Conservation (phyloP, 140 eudicot genomes). For the Senecio squalidus region DNA sequence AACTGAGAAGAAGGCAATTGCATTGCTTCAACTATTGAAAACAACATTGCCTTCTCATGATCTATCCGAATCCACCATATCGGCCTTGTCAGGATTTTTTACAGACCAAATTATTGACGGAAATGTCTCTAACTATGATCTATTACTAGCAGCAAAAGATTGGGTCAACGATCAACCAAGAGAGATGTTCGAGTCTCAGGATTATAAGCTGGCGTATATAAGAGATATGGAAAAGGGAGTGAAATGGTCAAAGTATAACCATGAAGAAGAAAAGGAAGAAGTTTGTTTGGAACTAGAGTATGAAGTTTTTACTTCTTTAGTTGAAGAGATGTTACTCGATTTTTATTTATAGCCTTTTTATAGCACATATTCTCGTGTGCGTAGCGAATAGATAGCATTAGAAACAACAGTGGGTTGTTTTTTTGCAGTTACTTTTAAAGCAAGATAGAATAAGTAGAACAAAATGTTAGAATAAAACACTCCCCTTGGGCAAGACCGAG, state of each 20-base stretch:
- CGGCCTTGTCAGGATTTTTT: slow-evolving; percentile 50
- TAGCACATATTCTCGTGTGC: background rate
- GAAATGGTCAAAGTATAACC: slow-evolving; percentile 38
- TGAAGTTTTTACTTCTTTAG: slow-evolving; percentile 42
- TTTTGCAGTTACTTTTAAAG: background rate
- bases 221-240: slow-evolving; percentile 56
- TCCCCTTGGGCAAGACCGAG: background rate
- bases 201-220: slow-evolving; percentile 38
- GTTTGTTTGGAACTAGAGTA: slow-evolving; percentile 45
- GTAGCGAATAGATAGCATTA: background rate
- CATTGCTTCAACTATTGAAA: slow-evolving; percentile 47
- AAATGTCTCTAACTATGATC: slow-evolving; percentile 9
- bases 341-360: slow-evolving; percentile 11
- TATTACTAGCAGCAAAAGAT: slow-evolving; percentile 42
- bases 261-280: slow-evolving; percentile 31
- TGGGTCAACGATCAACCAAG: slow-evolving; percentile 51
- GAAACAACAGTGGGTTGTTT: background rate
- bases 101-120: slow-evolving; percentile 28
- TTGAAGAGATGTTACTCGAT: slow-evolving; percentile 51
- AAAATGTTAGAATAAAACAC: background rate
- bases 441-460: background rate
- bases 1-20: slow-evolving; percentile 24
- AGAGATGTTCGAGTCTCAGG: slow-evolving; percentile 37
- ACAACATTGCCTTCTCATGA: slow-evolving; percentile 26
- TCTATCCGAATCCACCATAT: slow-evolving; percentile 21